Base-by-base conservation (phyloP, 2,329 filamentous ascomycete species). In the Pseudocercospora fijiensis region DNA sequence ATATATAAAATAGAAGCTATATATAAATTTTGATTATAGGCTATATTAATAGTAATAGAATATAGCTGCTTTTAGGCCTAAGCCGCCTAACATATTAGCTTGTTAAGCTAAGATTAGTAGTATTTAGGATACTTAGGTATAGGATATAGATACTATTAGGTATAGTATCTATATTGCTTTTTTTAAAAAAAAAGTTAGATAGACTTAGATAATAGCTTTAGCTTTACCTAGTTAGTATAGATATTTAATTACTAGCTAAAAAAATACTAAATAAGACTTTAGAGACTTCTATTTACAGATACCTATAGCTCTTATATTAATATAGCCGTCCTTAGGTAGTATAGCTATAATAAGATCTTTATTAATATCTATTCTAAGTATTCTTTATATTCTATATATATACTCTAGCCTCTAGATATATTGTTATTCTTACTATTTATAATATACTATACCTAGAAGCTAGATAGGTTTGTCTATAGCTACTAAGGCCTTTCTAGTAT, bases 231-330 rank as follows among this genome's bases (percentile, higher is more conserved):
- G 57, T 22, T 59, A 30, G 11, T 26, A 33, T 16, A 61, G 28
- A 28, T 61, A 55, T 61, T 55, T 56, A 16, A 61, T n/a, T 20
- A 30, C 9, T 26, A 55, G 41, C 55, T 28, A 41, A 55, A 56
- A 26, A 49, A 37, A 13, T 55, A 61, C 22, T 47, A 20, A 27
- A 45, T 33, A 20, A 20, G 18, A 47, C 22, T 18, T 11, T 61
- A 56, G 49, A 55, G 58, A 20, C 47, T 61, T 8, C 51, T 61
- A 26, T 55, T 61, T 41, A 30, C 56, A n/a, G 27, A 61, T 61
- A 56, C 47, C 26, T 45, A 61, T 61, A 56, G 58, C 58, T 61
- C 27, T 37, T 53, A 60, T 56, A 45, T 61, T 41, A 61, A 41
- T 55, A 55, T 61, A 45, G n/a, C 13, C 16, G 55, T 61, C 33